Evolutionary conservation across 176 grass and related monocot species (phyloP).

Genomic region (Saccharum spontaneum): DNA sequence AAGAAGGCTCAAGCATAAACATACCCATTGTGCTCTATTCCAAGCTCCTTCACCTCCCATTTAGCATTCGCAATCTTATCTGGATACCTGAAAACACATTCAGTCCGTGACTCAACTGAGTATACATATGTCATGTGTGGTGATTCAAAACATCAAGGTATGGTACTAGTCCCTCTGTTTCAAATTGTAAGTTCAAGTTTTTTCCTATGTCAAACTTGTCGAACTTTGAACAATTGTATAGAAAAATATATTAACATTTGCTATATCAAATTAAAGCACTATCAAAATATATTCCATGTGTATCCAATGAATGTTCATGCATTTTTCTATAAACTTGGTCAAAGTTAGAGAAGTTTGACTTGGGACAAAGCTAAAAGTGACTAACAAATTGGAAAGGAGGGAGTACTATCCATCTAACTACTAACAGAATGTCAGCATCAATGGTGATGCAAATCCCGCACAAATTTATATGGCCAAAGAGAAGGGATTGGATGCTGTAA

Average conservation of each 20-base stretch:
- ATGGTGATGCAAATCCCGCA: conserved; percentile 4
- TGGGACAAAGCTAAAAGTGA: neutral
- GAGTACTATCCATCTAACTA: conserved; percentile 1
- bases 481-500: conserved; percentile 6
- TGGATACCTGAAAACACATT: conserved; percentile 68
- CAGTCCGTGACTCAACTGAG: conserved; percentile 20
- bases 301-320: neutral
- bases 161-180: neutral
- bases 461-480: neutral
- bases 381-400: neutral
- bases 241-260: neutral
- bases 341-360: neutral
- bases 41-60: conserved; percentile 99
- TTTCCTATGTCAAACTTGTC: neutral
- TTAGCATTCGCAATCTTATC: conserved; percentile 98
- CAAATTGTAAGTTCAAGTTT: neutral
- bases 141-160: conserved; percentile 16
- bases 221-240: neutral
- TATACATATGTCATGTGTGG: neutral
- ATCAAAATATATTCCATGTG: neutral
- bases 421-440: conserved; percentile 24
- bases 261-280: neutral
- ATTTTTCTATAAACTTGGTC: neutral
- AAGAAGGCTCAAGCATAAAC: conserved; percentile 40
- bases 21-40: conserved; percentile 98